phyloP scores from a whole-genome alignment of 2,329 filamentous ascomycete species.

The Xylariomycetidae sp. region DNA sequence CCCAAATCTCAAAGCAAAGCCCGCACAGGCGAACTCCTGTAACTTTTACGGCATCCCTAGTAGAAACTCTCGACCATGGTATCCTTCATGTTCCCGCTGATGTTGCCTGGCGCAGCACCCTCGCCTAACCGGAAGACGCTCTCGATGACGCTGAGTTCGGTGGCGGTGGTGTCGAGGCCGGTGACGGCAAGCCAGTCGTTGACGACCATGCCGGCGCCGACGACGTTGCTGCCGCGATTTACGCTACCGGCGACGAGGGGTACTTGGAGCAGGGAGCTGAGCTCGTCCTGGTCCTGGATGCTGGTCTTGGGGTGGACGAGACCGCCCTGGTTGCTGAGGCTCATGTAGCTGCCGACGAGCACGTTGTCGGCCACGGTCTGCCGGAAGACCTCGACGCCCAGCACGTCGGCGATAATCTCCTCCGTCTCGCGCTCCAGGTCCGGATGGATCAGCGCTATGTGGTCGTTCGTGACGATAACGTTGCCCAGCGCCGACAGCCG shows the following conservation, averaged over 20 bases:
- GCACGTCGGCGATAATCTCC: conserved; percentile 93
- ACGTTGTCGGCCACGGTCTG: conserved; percentile 98
- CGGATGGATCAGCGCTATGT: conserved; percentile 92
- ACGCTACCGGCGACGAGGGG: conserved; percentile 91
- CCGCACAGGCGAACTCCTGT: too few species aligned
- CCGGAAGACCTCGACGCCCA: conserved; percentile 82
- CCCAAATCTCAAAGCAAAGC: too few species aligned
- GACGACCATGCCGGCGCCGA: conserved; percentile 95
- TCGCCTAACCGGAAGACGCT: conserved; percentile 93
- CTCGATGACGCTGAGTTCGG: conserved; percentile 93
- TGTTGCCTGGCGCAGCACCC: conserved; percentile 69
- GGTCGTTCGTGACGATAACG: conserved; percentile 93
- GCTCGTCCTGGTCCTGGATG: conserved; percentile 96
- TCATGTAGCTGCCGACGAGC: conserved; percentile 94
- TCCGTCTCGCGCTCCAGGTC: conserved; percentile 97
- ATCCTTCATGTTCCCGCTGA: conserved; percentile 86
- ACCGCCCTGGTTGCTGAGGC: conserved; percentile 89
- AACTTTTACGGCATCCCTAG: too few species aligned
- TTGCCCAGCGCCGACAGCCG: conserved; percentile 92
- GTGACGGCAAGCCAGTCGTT: conserved; percentile 98
- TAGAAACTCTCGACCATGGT: conserved; percentile 99
- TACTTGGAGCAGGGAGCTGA: conserved; percentile 87
- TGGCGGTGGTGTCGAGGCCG: conserved; percentile 91
- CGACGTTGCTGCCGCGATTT: conserved; percentile 87
- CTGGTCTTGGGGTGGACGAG: conserved; percentile 96